These are phyloP conservation scores for Suhomyces xylopsoci DNA, from an alignment of 805 yeast genomes.

Conservation along the genomic window DNA sequence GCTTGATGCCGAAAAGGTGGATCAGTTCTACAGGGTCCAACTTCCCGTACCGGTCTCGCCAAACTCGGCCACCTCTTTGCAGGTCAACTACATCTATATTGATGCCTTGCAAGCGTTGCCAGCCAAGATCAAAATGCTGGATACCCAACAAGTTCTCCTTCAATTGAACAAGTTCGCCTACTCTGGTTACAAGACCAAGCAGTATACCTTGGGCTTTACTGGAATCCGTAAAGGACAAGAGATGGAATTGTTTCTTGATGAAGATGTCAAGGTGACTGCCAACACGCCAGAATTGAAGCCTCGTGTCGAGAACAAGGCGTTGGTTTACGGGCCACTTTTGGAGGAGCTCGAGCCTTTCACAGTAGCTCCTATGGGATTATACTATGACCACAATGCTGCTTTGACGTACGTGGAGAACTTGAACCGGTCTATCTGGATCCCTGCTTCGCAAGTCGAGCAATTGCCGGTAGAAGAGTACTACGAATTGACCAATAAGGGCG, in stretches of 20 bases:
- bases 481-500: conserved; percentile 74
- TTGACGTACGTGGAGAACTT: conserved; percentile 57
- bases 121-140: conserved; percentile 53
- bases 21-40: conserved; percentile 37
- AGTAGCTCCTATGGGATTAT: conserved; percentile 48
- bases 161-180: conserved; percentile 54
- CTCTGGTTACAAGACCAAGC: conserved; percentile 58
- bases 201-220: conserved; percentile 42
- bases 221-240: conserved; percentile 50
- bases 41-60: conserved; percentile 71
- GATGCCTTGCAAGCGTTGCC: conserved; percentile 61
- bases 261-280: conserved; percentile 13
- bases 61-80: conserved; percentile 48
- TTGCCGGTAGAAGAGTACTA: conserved; percentile 81
- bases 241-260: conserved; percentile 28
- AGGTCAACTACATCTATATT: conserved; percentile 48
- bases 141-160: conserved; percentile 57
- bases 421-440: conserved; percentile 80
- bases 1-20: conserved; percentile 20
- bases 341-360: conserved; percentile 45
- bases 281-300: conserved; percentile 33
- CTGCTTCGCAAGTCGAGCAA: conserved; percentile 70
- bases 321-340: conserved; percentile 56
- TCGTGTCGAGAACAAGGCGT: conserved; percentile 34
- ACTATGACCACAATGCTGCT: conserved; percentile 66